Conservation (phyloP, 306 rosid genomes). For the Myrica gale region DNA sequence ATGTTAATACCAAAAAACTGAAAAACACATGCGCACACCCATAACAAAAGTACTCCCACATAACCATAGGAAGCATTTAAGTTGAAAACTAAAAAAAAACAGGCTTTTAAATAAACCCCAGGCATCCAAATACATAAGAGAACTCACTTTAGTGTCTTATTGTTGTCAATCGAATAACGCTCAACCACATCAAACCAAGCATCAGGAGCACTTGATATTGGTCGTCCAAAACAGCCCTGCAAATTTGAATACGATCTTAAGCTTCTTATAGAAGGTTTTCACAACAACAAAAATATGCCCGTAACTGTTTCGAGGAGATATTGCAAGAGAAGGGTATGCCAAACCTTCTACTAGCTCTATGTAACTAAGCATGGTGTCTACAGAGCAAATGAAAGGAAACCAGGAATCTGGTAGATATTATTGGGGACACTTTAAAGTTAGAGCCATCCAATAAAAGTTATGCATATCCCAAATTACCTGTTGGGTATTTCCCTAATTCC, state of each 20-base stretch:
- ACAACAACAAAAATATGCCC: neutral
- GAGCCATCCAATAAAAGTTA: neutral
- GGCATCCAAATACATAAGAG: slow-evolving; percentile 3
- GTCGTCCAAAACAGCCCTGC: slow-evolving; percentile 95
- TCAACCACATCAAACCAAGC: slow-evolving; percentile 98
- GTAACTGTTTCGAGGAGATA: neutral
- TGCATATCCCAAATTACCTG: neutral
- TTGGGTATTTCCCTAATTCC: neutral
- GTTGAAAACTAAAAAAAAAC: neutral
- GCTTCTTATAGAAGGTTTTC: neutral
- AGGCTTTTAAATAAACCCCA: neutral
- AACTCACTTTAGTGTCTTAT: slow-evolving; percentile 74
- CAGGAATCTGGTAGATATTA: neutral
- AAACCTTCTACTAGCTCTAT: neutral
- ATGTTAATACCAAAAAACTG: neutral
- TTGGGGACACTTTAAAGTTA: neutral
- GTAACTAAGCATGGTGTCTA: neutral
- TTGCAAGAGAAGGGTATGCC: neutral
- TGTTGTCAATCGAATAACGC: slow-evolving; percentile 82
- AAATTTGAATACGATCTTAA: neutral
- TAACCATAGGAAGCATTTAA: neutral
- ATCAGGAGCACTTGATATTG: slow-evolving; percentile 90
- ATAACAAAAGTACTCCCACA: neutral
- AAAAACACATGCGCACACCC: neutral
- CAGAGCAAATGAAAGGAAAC: neutral